Conservation (phyloP, 2,329 filamentous ascomycete genomes). For the Sarocladiaceae sp. region DNA sequence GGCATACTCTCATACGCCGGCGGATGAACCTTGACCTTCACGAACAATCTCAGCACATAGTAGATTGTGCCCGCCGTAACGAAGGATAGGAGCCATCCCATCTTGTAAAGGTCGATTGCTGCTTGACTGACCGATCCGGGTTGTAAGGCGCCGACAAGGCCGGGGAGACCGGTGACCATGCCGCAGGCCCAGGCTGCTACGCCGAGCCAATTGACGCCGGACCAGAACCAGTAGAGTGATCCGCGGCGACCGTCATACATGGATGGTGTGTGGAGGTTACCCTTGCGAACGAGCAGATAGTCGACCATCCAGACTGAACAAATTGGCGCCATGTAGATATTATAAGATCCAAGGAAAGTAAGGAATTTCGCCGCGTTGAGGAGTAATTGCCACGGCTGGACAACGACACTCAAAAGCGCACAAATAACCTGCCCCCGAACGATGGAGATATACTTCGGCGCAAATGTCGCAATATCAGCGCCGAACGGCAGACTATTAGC, state of each 20-base stretch:
- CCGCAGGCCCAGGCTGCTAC: conserved; percentile 21
- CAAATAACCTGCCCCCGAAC: conserved; percentile 26
- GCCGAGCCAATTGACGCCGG: conserved; percentile 26
- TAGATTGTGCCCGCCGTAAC: conserved; percentile 22
- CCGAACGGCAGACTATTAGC: conserved; percentile 29
- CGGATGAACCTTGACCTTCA: conserved; percentile 20
- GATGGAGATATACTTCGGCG: conserved; percentile 27
- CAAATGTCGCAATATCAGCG: conserved; percentile 27
- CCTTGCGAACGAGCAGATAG: conserved; percentile 26
- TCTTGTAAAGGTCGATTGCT: conserved; percentile 24
- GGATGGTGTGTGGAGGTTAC: conserved; percentile 24
- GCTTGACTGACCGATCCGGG: conserved; percentile 19
- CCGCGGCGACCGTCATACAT: conserved; percentile 22
- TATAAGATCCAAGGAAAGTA: conserved; percentile 21
- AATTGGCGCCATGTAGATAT: conserved; percentile 23
- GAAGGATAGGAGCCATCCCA: conserved; percentile 26
- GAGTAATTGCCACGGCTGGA: conserved; percentile 28
- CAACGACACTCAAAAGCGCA: conserved; percentile 23
- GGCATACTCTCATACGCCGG: conserved; percentile 15
- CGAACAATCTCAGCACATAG: conserved; percentile 14
- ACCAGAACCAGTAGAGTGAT: conserved; percentile 27
- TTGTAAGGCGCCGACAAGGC: conserved; percentile 22
- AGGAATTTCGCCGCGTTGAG: conserved; percentile 19
- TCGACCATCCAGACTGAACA: conserved; percentile 29
- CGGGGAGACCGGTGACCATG: conserved; percentile 20